Evolutionary conservation across 768 basidiomycete species (phyloP), one percentile per base, ranked within the genome.

Genomic region (Podaxis pistillaris): DNA sequence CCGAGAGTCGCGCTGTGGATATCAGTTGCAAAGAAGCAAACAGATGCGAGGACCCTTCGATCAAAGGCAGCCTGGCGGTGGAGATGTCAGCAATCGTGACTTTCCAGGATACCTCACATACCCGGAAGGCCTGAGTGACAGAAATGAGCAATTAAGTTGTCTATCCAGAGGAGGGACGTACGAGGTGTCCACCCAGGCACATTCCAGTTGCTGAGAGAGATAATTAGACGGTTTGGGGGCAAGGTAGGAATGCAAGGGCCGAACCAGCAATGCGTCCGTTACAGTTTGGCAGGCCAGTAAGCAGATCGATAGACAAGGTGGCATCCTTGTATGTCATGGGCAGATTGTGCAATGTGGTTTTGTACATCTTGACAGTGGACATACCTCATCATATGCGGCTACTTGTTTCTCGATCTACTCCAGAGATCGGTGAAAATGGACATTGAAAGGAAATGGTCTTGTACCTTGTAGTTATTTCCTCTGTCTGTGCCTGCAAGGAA

Each of bases 1-100:
- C 96, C 95, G 22, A 98, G 86, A 0, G 93, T 87, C 1, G 92
- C 92, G 53, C 81, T 81, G 74, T 98, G 96, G 51, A 98, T 86
- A 72, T 96, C 95, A 15, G 96, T 98, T 1, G 91, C 94, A 70
- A 98, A 98, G 79, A 93, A 98, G 76, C 95, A 97, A 46, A 96
- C 91, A 0, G 92, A 83, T 0, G 96, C 80, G 2, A 93, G 79
- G 24, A 97, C 84, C 37, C 96, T 86, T 4, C 82, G 78, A 71
- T 98, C 91, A 70, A 98, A 95, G 0, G 94, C 92, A 54, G 93
- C 93, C 93, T 96, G 59, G 13, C 22, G 24, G 30, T 13, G 53
- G 49, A 51, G 38, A 44, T 13, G 30, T 28, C 13, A 56, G 40
- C 41, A 15, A 47, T 26, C 17, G 47, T n/a, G 7, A 12, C n/a